Percentiles rank a stretch among this genome's conserved stretches.
phyloP scores from a whole-genome alignment of 495 filamentous ascomycete genomes.

The Cetradonia linearis region DNA sequence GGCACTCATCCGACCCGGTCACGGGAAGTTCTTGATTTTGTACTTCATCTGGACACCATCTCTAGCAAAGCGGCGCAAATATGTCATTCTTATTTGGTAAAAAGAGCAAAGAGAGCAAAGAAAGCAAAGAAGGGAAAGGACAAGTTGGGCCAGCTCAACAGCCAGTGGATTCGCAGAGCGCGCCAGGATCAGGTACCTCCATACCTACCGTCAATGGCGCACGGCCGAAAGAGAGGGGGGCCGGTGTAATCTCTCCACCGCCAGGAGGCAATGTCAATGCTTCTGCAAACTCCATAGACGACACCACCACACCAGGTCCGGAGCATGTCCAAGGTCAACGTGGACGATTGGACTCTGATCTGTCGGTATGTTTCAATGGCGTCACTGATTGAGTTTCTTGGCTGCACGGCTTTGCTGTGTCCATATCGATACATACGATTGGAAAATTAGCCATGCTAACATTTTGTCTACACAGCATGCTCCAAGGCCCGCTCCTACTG shows the following conservation, averaged over 20 bases:
- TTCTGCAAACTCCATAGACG: slow-evolving; percentile 48
- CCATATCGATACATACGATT: background rate
- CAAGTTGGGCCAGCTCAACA: slow-evolving; percentile 41
- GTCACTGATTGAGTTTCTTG: background rate
- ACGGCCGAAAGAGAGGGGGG: slow-evolving; percentile 31
- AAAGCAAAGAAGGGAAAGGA: slow-evolving; percentile 48
- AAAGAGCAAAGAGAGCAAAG: slow-evolving; percentile 40
- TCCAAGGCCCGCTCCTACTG: slow-evolving; percentile 27
- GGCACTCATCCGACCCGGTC: background rate
- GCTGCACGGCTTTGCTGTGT: background rate
- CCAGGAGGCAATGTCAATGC: slow-evolving; percentile 56
- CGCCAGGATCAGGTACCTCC: slow-evolving; percentile 34
- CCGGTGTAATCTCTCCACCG: slow-evolving; percentile 42
- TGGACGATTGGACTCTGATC: slow-evolving; percentile 39
- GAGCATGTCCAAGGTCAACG: slow-evolving; percentile 43
- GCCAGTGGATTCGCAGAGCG: slow-evolving; percentile 42
- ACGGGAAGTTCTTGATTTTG: background rate
- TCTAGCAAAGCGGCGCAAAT: slow-evolving; percentile 17
- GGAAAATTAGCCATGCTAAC: background rate
- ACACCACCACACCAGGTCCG: slow-evolving; percentile 38
- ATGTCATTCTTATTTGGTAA: slow-evolving; percentile 56
- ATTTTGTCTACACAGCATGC: background rate
- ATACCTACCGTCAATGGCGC: slow-evolving; percentile 32
- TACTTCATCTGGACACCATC: background rate
- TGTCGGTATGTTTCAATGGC: slow-evolving; percentile 34